Conservation (phyloP, 371 early-diverging fungal genomes). For the Mortierella polycephala region DNA sequence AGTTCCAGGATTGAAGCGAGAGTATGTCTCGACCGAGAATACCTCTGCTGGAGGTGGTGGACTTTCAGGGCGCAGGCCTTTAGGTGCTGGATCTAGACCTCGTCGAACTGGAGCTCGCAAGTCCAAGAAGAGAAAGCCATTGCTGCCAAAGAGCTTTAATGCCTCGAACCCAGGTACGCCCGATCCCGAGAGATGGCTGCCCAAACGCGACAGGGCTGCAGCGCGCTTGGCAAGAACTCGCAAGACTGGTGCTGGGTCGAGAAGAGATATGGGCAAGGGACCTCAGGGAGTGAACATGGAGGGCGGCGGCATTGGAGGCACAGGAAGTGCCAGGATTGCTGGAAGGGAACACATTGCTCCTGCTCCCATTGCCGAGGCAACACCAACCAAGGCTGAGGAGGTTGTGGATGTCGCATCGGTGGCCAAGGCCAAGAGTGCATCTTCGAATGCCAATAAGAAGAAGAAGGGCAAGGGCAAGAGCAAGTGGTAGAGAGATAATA, state of each 20-base stretch:
- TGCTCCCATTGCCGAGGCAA: conserved; percentile 7
- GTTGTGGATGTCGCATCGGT: conserved; percentile 28
- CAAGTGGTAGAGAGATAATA: conserved; percentile 33
- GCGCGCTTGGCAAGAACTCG: conserved; percentile 67
- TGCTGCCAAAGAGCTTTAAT: conserved; percentile 64
- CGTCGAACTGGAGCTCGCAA: conserved; percentile 56
- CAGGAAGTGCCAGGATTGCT: conserved; percentile 78
- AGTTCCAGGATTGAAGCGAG: conserved; percentile 74
- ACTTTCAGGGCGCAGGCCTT: conserved; percentile 2
- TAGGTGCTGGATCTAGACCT: conserved; percentile 32
- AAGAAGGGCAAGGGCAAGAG: conserved; percentile 55
- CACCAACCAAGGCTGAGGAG: conserved; percentile 18
- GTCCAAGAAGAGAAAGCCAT: conserved; percentile 72
- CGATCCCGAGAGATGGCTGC: conserved; percentile 85
- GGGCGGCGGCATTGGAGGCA: conserved; percentile 76
- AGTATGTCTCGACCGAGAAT: conserved; percentile 64
- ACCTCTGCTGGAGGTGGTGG: conserved; percentile 14
- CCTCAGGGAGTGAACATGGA: conserved; percentile 69
- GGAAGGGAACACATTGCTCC: conserved; percentile 51
- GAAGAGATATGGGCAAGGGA: conserved; percentile 58
- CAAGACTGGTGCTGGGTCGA: conserved; percentile 59
- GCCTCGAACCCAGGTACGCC: conserved; percentile 61
- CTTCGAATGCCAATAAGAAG: conserved; percentile 37
- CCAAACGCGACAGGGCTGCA: conserved; percentile 73
- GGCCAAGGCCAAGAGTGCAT: conserved; percentile 41